Percentiles rank a stretch among this genome's conserved stretches.
Evolutionary conservation across 805 yeast species (phyloP).

Genomic region (Candida pini): DNA sequence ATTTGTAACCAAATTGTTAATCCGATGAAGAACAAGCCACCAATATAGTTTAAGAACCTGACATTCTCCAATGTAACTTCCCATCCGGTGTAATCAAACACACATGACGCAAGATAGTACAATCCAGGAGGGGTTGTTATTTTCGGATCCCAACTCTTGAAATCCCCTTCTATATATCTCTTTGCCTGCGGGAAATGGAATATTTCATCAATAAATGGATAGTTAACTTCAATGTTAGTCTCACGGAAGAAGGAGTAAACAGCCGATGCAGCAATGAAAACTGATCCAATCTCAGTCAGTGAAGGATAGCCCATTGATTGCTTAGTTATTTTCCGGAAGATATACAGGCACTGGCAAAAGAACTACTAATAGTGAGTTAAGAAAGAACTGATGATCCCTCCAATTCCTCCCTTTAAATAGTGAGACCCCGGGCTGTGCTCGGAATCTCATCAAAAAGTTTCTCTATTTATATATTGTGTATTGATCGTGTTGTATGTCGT

Average conservation of each 20-base stretch:
- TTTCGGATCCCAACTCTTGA: slow-evolving; percentile 73
- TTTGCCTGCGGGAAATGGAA: slow-evolving; percentile 83
- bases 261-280: slow-evolving; percentile 11
- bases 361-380: too few relatives aligned
- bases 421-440: too few relatives aligned
- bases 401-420: too few relatives aligned
- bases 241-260: slow-evolving; percentile 15
- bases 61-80: slow-evolving; percentile 35
- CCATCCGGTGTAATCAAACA: slow-evolving; percentile 25
- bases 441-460: too few relatives aligned
- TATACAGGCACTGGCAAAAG: too few relatives aligned
- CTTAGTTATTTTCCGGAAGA: too few relatives aligned
- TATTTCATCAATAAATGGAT: slow-evolving; percentile 62
- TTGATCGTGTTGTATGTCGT: too few relatives aligned
- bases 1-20: slow-evolving; percentile 15
- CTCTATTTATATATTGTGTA: too few relatives aligned
- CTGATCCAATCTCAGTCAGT: neutral
- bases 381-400: too few relatives aligned
- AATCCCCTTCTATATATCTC: slow-evolving; percentile 56
- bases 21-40: slow-evolving; percentile 44
- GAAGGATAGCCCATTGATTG: too few relatives aligned
- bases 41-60: slow-evolving; percentile 59
- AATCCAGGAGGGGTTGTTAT: slow-evolving; percentile 97
- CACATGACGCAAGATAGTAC: slow-evolving; percentile 44
- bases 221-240: slow-evolving; percentile 16